Conservation (phyloP, 495 filamentous ascomycete genomes). For the Podospora comata region DNA sequence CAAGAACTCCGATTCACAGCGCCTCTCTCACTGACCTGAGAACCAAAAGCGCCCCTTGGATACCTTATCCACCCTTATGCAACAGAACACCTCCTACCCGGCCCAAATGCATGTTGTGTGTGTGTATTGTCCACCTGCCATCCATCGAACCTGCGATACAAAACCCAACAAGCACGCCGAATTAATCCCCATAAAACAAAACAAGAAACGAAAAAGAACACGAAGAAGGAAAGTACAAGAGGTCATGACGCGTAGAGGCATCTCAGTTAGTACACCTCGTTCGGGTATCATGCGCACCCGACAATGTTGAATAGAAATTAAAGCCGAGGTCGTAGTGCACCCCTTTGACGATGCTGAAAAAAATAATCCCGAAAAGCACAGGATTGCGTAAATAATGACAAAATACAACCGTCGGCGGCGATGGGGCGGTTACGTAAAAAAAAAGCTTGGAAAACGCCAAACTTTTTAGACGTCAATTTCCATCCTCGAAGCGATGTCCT, state of each 20-base stretch:
- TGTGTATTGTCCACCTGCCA: not conserved
- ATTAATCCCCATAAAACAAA: constrained; percentile 1
- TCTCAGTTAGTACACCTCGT: not conserved
- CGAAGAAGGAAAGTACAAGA: not conserved
- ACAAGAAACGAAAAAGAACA: constrained; percentile 10
- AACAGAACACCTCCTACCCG: not conserved
- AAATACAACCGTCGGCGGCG: not conserved
- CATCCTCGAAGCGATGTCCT: constrained; percentile 71
- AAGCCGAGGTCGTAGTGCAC: not conserved
- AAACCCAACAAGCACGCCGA: not conserved
- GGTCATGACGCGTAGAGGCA: constrained; percentile 6
- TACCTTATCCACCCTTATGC: not conserved
- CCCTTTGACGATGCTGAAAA: not conserved
- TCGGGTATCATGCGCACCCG: not conserved
- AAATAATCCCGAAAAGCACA: not conserved
- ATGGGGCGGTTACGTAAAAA: not conserved
- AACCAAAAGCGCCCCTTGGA: constrained; percentile 6
- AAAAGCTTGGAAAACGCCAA: not conserved
- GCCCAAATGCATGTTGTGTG: not conserved
- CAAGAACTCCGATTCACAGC: constrained; percentile 18
- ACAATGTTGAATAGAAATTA: constrained; percentile 1
- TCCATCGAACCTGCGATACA: not conserved
- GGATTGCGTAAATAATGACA: not conserved
- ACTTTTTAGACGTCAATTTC: constrained; percentile 49
- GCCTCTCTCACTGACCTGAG: constrained; percentile 21